Base-by-base conservation (phyloP, 495 filamentous ascomycete species). In the Neurospora hispaniola region DNA sequence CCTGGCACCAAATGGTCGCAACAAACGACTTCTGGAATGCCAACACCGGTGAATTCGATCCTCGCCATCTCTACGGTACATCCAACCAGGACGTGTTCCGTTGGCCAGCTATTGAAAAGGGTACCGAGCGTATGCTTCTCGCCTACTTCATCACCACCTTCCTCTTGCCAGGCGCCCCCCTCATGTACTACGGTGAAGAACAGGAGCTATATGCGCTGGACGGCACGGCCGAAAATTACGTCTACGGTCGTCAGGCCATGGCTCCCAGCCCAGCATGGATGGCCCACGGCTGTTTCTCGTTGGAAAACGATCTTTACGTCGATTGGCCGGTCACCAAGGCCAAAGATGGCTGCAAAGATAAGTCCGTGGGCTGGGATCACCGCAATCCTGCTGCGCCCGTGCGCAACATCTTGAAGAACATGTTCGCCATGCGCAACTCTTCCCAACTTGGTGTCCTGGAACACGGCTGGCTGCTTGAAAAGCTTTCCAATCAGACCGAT, bases 1-100 rank as follows among this genome's bases (percentile, higher is more conserved):
- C 85, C 12, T 92, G 89, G 90, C 83, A 89, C 46, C 73, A 84
- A 35, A 89, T 92, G 79, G 70, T 92, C 10, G 77, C 82, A 59
- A 89, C 87, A 18, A 91, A 93, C 75, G 90, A 93, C 75, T 75
- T 92, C 73, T 76, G 86, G 73, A 92, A 92, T 73, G 83, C 88
- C 6, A 89, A 90, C 77, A 91, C 86, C 2, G 89, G 88, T 68
- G 81, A 86, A 71, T 91, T 91, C 72, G 90, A 93, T 75, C 90
- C 90, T 5, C 85, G 91, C 16, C 90, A 93, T 76, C 87, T 92
- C 84, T 92, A 88, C 69, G 91, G 91, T 39, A 84, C 84, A 3
- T 90, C 89, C 7, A 92, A 92, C 75, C 91, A 93, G 79, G 91
- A 93, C 76, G 89, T 93, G 6, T 91, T 93, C 78, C 86, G 90